phyloP scores from a whole-genome alignment of 2,329 filamentous ascomycete species.

The Paecilomyces formosus region DNA sequence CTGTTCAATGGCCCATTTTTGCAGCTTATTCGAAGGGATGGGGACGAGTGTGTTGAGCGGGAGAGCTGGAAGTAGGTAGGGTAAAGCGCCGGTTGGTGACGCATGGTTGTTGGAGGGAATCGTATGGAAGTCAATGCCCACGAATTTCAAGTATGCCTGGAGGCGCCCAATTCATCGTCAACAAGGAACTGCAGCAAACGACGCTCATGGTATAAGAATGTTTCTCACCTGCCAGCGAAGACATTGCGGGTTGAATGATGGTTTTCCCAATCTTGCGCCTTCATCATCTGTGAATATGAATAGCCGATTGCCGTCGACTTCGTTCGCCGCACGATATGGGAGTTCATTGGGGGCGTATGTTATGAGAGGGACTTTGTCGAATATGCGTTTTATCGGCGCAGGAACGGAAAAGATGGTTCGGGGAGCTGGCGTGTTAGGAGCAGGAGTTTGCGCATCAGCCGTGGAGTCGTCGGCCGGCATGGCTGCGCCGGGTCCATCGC shows the following conservation, averaged over 20 bases:
- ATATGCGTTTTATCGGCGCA: constrained; percentile 68
- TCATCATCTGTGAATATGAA: constrained; percentile 67
- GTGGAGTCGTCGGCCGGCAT: constrained; percentile 15
- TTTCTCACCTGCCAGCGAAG: constrained; percentile 84
- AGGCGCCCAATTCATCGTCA: constrained; percentile 1
- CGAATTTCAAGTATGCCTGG: constrained; percentile 79
- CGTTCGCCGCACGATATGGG: constrained; percentile 52
- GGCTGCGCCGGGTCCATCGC: constrained; percentile 15
- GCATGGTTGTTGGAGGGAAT: constrained; percentile 83
- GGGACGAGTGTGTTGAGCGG: constrained; percentile 35
- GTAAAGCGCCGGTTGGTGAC: constrained; percentile 78
- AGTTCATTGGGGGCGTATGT: constrained; percentile 70
- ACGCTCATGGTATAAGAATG: background rate
- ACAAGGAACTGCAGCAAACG: background rate
- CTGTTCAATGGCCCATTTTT: constrained; percentile 58
- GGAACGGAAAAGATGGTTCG: constrained; percentile 45
- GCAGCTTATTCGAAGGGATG: constrained; percentile 58
- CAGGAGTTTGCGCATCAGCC: constrained; percentile 1
- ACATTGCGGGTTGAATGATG: constrained; percentile 87
- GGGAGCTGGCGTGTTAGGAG: constrained; percentile 9
- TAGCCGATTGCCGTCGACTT: constrained; percentile 50
- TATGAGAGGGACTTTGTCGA: constrained; percentile 72
- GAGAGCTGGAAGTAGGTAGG: constrained; percentile 65
- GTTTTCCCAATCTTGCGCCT: constrained; percentile 54
- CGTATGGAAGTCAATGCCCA: constrained; percentile 58